These are phyloP conservation scores for Plasmodium knowlesi DNA, from an alignment of 169 alveolate species.

Conservation along the genomic window DNA sequence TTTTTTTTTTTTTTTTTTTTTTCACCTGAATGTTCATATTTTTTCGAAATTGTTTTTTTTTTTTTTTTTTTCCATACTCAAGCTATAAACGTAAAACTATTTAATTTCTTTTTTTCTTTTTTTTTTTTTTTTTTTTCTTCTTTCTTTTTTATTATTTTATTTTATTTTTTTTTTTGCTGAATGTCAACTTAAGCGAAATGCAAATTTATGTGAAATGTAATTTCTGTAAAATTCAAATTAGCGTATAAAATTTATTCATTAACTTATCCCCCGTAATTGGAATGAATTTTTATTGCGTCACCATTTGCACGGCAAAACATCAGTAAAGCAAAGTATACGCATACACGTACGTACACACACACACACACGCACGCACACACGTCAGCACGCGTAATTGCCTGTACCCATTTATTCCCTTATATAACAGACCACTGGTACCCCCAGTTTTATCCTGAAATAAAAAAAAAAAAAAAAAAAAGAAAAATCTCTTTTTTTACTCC, in stretches of 20 bases:
- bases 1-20: background rate
- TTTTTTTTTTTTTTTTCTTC: background rate
- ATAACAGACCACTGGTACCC: background rate
- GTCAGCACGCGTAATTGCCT: background rate
- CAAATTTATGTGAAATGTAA: constrained; percentile 15
- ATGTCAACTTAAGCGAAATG: background rate
- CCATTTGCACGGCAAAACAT: constrained; percentile 5
- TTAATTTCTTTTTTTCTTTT: constrained; percentile 9
- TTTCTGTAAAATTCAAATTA: background rate
- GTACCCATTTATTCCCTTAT: background rate
- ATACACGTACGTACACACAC: background rate
- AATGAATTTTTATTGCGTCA: background rate
- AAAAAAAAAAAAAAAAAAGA: background rate
- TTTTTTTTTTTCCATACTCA: background rate
- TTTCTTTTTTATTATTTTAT: too few relatives aligned
- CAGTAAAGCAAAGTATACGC: background rate
- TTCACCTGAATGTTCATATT: background rate
- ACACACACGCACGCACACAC: background rate
- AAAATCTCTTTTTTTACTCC: background rate
- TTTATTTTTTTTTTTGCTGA: background rate
- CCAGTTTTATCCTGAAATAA: background rate
- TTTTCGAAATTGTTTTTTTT: background rate
- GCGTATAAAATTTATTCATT: constrained; percentile 18
- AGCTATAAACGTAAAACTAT: background rate
- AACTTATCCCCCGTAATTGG: constrained; percentile 3